Base-by-base conservation (phyloP, 257 asterid species). In the Plectranthus barbatus region DNA sequence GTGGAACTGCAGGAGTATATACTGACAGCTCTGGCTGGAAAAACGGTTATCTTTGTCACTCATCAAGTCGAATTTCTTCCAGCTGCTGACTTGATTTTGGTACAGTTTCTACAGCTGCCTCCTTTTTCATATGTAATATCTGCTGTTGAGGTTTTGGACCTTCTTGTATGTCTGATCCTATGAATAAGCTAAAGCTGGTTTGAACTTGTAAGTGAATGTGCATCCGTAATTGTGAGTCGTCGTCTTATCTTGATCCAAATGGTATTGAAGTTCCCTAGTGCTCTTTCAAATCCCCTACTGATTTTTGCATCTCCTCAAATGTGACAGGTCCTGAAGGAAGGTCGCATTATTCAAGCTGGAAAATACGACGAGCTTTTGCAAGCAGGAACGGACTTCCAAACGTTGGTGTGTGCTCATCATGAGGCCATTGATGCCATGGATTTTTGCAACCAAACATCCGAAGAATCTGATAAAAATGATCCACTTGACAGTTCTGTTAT, bases 341-440 rank as follows among this genome's bases (percentile, higher is more conserved):
- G 99, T 24, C 85, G 60, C 44, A 80, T 93, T 34, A 84, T 83
- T 74, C 97, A 93, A 80, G 91, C 97, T 65, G 99, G 99, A 60
- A 90, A 81, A 80, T 93, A 93, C 26, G 96, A 93, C 14, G 96
- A 93, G 54, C 99, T 93, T 72, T 67, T 93, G 83, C 90, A 81
- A 84, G 91, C 94, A 51, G 99, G 99, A 72, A 93, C 99, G 19
- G 97, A 90, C 76, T 90, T 93, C 61, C 85, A 75, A 59, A 75
- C 95, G 37, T 70, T 93, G 76, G 96, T 93, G 60, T 85, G 83
- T 44, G 99, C 99, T 60, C 99, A 93, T 73, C 90, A 87, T 31
- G 99, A 93, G 73, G 99, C 99, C 68, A 90, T 93, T 75, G 97
- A 87, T 73, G 95, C 97, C 39, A 90, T 93, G 95, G 99, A 90